Evolutionary conservation across 441 rosid genomes (phyloP), one percentile per base, ranked within the genome.

Genomic region (Eutrema salsugineum): DNA sequence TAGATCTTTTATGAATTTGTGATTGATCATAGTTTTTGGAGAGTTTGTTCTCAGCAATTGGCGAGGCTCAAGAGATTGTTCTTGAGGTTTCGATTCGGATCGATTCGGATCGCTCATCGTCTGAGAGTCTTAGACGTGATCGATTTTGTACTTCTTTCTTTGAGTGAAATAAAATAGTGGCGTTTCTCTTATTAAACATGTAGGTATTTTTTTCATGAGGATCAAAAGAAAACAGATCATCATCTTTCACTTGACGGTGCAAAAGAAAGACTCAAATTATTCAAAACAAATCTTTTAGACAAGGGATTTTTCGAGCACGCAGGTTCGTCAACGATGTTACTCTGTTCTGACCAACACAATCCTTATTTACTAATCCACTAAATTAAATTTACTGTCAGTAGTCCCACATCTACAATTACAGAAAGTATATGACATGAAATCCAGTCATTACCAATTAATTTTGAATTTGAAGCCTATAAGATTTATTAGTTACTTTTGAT

Each of bases 211-310:
- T 19, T 1, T 12, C 22, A 8, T 79, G 88, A 75, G 9, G 84
- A 84, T 70, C 50, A 67, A 8, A 77, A 54, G 50, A 82, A 82
- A 79, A 82, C 82, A 8, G 64, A 75, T 14, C 83, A 84, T 51
- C 68, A 82, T 42, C 84, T 67, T 48, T 69, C 66, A 33, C 81
- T 84, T 15, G 83, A 84, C 3, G 88, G 88, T 11, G 83, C 88
- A 44, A 47, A 22, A 42, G 81, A 80, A 47, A 78, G 85, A 68
- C 84, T 84, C 32, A 51, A 65, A 43, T 33, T 84, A 63, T 80
- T 82, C 65, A 75, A 80, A 72, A 84, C 86, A 50, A 53, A 80
- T 54, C 75, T 84, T 11, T 53, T 70, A 78, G 84, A 82, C 60
- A 85, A 82, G 72, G 82, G 81, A 16, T 83, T 85, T 16, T 84